phyloP scores from a whole-genome alignment of 345 rosid species.

The Capsella bursapastoris region DNA sequence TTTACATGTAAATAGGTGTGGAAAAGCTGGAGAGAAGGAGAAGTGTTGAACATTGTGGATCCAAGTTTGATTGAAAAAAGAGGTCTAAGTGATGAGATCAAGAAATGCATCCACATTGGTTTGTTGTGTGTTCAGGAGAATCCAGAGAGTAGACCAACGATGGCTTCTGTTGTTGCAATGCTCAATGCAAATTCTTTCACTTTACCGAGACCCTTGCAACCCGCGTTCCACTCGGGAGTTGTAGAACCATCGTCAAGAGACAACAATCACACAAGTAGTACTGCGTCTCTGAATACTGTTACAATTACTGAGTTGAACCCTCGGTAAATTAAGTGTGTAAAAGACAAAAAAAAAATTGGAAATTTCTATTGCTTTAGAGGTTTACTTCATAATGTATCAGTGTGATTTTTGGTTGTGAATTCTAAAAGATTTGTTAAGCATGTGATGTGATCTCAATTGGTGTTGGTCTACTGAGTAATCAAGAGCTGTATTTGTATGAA shows the following conservation, averaged over 20 bases:
- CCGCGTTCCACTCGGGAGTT: neutral
- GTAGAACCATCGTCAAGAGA: neutral
- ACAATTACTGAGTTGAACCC: neutral
- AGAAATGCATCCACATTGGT: constrained; percentile 33
- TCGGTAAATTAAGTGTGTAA: neutral
- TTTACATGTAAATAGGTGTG: constrained; percentile 11
- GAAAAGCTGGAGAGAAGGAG: constrained; percentile 33
- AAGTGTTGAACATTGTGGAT: constrained; percentile 23
- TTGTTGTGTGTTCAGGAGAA: constrained; percentile 38
- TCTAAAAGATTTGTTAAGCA: neutral
- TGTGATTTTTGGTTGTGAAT: neutral
- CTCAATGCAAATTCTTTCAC: constrained; percentile 28
- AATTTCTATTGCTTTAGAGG: neutral
- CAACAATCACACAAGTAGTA: neutral
- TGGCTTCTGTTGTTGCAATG: constrained; percentile 37
- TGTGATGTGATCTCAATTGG: neutral
- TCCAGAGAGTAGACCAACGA: constrained; percentile 38
- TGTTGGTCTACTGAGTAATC: neutral
- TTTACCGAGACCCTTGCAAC: neutral
- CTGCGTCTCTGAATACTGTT: neutral
- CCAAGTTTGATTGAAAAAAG: constrained; percentile 22
- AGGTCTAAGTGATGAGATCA: constrained; percentile 29
- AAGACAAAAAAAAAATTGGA: neutral
- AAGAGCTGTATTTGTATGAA: too few relatives aligned
- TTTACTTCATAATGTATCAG: neutral